Evolutionary conservation across 495 filamentous ascomycete species (phyloP), one percentile per base, ranked within the genome.

Genomic region (Hypoxylon fuscum): DNA sequence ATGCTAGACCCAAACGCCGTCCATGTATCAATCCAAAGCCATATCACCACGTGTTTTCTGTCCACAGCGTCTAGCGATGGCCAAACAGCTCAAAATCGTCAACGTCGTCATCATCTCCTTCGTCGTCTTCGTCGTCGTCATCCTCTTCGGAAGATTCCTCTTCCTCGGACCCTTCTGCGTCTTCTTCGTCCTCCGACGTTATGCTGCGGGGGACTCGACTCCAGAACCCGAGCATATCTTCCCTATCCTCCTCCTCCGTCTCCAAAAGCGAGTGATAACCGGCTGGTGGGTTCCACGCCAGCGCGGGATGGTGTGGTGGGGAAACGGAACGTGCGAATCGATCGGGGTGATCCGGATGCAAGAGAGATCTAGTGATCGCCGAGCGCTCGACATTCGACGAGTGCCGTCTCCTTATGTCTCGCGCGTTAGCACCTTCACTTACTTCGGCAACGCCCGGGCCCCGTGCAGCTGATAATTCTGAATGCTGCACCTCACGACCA

Each of bases 71-170:
- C 76, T 73, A 85, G 48, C 87, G 82, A 76, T 93, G 90, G n/a
- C 89, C 90, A 66, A 89, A 83, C 48, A 92, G 79, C 49, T 87
- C 84, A 63, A 90, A 87, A 43, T 79, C 74, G 62, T 90, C 85
- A 40, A 77, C 76, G 6, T 83, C 83, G 25, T 88, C 83, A 0
- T 82, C 84, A 2, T 83, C 85, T 2, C 23, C 78, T 72, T 72
- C 79, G 1, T 83, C 81, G 4, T 83, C 82, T 7, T 81, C 81
- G 11, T 81, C 80, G n/a, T 81, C 80, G 6, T 81, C 77, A 5
- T 79, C 77, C 18, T 71, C 70, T 37, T 76, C 78, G 2, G 75
- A 72, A 34, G 68, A 63, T 29, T 15, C 74, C 74, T 12, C 76
- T 71, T 8, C 66, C 68, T 4, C 64, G 71, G 1, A 50, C 74